Evolutionary conservation across 495 filamentous ascomycete genomes (phyloP).

Genomic region (Hypoxylon rickii): DNA sequence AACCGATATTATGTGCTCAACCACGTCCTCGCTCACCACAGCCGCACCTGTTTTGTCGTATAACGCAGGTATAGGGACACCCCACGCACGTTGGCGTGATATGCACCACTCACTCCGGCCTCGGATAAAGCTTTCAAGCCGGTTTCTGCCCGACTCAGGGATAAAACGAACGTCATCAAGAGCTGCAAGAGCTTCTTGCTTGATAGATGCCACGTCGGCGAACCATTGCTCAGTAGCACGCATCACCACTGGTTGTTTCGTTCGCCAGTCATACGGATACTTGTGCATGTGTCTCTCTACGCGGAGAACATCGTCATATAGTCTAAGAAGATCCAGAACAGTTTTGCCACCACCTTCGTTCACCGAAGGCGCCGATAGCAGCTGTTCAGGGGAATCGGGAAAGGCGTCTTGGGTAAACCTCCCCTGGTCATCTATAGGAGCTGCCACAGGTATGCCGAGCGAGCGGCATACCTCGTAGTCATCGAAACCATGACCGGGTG

Average conservation of each 20-base stretch:
- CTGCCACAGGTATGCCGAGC: slow-evolving; percentile 68
- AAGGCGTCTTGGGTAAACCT: slow-evolving; percentile 76
- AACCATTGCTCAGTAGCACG: slow-evolving; percentile 98
- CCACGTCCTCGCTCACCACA: slow-evolving; percentile 74
- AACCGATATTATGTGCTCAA: slow-evolving; percentile 82
- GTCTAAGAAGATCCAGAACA: slow-evolving; percentile 67
- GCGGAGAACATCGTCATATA: slow-evolving; percentile 59
- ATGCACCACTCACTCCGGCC: slow-evolving; percentile 97
- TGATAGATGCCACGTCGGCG: slow-evolving; percentile 84
- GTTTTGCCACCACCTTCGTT: slow-evolving; percentile 64
- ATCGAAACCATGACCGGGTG: slow-evolving; percentile 94
- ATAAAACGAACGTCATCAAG: slow-evolving; percentile 76
- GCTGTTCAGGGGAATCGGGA: slow-evolving; percentile 62
- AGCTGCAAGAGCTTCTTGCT: slow-evolving; percentile 66
- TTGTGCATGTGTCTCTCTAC: slow-evolving; percentile 79
- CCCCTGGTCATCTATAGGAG: slow-evolving; percentile 82
- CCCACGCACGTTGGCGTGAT: slow-evolving; percentile 96
- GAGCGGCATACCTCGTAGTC: slow-evolving; percentile 83
- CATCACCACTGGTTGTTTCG: slow-evolving; percentile 87
- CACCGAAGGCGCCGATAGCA: slow-evolving; percentile 53
- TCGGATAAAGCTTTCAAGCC: slow-evolving; percentile 81
- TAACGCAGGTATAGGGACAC: slow-evolving; percentile 90
- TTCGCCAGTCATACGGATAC: slow-evolving; percentile 97
- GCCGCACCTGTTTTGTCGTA: slow-evolving; percentile 75
- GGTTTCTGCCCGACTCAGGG: slow-evolving; percentile 68